These are phyloP conservation scores for Nitzschia palea DNA, from an alignment of 108 stramenopile species.

Conservation along the genomic window DNA sequence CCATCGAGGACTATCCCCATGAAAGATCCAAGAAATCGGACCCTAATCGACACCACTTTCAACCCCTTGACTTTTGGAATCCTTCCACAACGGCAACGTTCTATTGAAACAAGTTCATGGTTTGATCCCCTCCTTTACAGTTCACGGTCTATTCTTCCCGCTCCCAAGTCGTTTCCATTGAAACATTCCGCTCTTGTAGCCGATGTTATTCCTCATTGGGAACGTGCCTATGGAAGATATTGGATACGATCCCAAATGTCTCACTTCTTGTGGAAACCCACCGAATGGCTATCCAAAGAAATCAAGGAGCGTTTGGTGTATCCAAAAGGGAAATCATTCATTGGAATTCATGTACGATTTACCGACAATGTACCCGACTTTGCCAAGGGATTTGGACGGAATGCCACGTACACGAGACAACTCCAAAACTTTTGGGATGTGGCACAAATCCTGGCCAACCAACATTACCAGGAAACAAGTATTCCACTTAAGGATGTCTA, in stretches of 20 bases:
- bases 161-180: constrained; percentile 12
- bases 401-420: constrained; percentile 17
- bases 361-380: constrained; percentile 24
- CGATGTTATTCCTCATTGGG: constrained; percentile 28
- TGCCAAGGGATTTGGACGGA: constrained; percentile 15
- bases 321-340: not conserved
- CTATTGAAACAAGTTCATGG: not conserved
- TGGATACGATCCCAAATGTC: constrained; percentile 30
- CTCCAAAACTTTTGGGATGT: constrained; percentile 9
- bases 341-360: constrained; percentile 21
- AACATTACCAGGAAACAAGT: not conserved
- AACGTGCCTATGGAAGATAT: constrained; percentile 20
- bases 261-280: constrained; percentile 14
- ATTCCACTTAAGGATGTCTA: constrained; percentile 4
- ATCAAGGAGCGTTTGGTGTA: not conserved
- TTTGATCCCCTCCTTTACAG: constrained; percentile 3
- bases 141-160: constrained; percentile 1
- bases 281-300: not conserved
- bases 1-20: not conserved
- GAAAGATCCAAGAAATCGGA: not conserved
- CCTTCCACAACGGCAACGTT: not conserved
- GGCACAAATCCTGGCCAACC: not conserved
- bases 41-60: not conserved
- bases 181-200: not conserved
- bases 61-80: constrained; percentile 8